These are phyloP conservation scores for Polychytrium aggregatum DNA, from an alignment of 192 early-diverging fungal species.

Conservation along the genomic window DNA sequence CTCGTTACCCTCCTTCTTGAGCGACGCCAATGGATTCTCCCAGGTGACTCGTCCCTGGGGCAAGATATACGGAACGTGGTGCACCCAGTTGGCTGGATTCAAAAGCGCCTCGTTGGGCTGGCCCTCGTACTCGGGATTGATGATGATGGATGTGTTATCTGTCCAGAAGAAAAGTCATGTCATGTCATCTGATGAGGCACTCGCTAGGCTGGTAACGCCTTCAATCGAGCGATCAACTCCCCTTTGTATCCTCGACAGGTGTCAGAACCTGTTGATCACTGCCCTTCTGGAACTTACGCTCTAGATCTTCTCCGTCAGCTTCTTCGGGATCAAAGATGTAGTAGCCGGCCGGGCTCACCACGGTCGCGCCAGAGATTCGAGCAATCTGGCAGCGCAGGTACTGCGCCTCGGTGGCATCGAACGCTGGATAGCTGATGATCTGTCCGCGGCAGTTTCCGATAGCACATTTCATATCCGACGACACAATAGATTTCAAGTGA, in stretches of 20 bases:
- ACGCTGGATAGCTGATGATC: conserved; percentile 42
- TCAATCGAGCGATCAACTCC: too few species aligned
- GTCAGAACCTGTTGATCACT: too few species aligned
- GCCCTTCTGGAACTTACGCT: conserved; percentile 9
- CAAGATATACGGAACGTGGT: conserved; percentile 50
- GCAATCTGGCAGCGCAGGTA: conserved; percentile 55
- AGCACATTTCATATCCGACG: too few species aligned
- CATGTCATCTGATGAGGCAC: too few species aligned
- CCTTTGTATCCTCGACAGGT: too few species aligned
- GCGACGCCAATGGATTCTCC: conserved; percentile 39
- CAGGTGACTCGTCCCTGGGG: conserved; percentile 44
- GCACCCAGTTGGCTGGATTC: conserved; percentile 42
- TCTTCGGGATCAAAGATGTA: conserved; percentile 51
- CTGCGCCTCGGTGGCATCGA: conserved; percentile 43
- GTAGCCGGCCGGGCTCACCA: conserved; percentile 45
- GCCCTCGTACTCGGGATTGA: conserved; percentile 47
- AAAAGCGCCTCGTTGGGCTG: conserved; percentile 34
- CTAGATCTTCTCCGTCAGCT: conserved; percentile 32
- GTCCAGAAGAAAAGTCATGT: background rate
- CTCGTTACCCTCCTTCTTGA: conserved; percentile 5
- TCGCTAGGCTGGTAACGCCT: background rate
- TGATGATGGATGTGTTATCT: conserved; percentile 37
- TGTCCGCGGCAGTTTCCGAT: conserved; percentile 7
- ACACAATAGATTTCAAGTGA: conserved; percentile 2
- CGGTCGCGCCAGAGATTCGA: conserved; percentile 40